A percentile compares a stretch with the other conserved stretches of the same genome.
phyloP scores from a whole-genome alignment of 177 flowering plant species.

The Vitis hybrid region DNA sequence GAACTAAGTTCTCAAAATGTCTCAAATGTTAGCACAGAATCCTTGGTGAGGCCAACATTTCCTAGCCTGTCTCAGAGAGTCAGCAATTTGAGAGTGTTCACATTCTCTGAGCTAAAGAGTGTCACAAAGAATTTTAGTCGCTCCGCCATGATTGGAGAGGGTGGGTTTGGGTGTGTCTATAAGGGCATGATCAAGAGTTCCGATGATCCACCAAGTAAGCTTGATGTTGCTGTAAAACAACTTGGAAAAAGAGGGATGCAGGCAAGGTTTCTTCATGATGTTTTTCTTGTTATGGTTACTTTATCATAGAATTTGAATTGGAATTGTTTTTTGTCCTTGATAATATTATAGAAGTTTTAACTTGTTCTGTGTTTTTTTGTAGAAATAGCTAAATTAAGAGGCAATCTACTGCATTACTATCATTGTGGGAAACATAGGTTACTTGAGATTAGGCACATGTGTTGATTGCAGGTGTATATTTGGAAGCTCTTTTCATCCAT shows the following conservation, averaged over 20 bases:
- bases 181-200: constrained; percentile 53
- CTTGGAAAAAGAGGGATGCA: constrained; percentile 61
- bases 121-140: constrained; percentile 80
- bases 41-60: constrained; percentile 39
- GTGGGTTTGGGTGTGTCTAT: constrained; percentile 94
- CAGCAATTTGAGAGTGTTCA: constrained; percentile 72
- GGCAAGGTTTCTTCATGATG: constrained; percentile 26
- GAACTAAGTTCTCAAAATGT: constrained; percentile 59
- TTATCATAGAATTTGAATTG: too few relatives aligned
- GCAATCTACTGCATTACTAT: too few relatives aligned
- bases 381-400: too few relatives aligned
- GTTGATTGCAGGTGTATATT: too few relatives aligned
- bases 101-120: constrained; percentile 64
- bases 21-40: constrained; percentile 62
- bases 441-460: too few relatives aligned
- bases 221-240: constrained; percentile 74
- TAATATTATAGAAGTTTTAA: too few relatives aligned
- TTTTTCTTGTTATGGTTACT: too few relatives aligned
- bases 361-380: too few relatives aligned
- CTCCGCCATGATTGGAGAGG: constrained; percentile 80
- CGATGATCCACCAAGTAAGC: constrained; percentile 52
- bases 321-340: too few relatives aligned
- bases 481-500: too few relatives aligned
- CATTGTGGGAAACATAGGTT: too few relatives aligned
- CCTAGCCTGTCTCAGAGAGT: constrained; percentile 52